phyloP scores from a whole-genome alignment of 345 rosid genomes.

The Salix caprea region DNA sequence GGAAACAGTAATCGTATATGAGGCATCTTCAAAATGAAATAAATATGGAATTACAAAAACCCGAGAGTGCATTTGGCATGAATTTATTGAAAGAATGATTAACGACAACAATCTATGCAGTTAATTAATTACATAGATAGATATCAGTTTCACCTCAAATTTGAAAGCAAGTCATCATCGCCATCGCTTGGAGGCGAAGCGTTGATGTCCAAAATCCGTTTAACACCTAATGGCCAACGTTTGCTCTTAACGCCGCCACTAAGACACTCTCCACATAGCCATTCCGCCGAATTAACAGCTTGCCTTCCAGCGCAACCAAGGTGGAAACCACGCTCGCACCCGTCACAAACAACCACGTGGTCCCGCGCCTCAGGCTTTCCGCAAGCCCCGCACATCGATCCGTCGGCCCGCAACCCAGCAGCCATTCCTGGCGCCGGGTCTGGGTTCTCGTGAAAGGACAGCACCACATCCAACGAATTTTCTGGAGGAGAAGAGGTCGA shows the following conservation, averaged over 20 bases:
- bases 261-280: conserved; percentile 72
- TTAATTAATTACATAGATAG: too few relatives aligned
- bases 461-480: conserved; percentile 56
- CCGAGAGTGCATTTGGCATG: too few relatives aligned
- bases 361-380: conserved; percentile 36
- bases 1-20: conserved; percentile 25
- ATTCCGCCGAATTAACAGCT: conserved; percentile 42
- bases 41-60: too few relatives aligned
- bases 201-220: conserved; percentile 76
- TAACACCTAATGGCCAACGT: conserved; percentile 80
- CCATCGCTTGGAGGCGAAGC: conserved; percentile 89
- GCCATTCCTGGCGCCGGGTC: conserved; percentile 56
- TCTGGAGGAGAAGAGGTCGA: conserved; percentile 22
- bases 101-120: too few relatives aligned
- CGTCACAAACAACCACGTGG: conserved; percentile 75
- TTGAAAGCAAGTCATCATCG: conserved; percentile 40
- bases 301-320: conserved; percentile 44
- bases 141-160: conserved; percentile 24
- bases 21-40: not conserved
- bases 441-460: conserved; percentile 54
- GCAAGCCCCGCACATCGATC: conserved; percentile 50
- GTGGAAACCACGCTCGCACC: conserved; percentile 87
- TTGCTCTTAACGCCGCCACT: conserved; percentile 58
- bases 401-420: conserved; percentile 41
- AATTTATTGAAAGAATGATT: too few relatives aligned